Conservation (phyloP, 2,329 filamentous ascomycete genomes). For the Aquanectria penicillioides region DNA sequence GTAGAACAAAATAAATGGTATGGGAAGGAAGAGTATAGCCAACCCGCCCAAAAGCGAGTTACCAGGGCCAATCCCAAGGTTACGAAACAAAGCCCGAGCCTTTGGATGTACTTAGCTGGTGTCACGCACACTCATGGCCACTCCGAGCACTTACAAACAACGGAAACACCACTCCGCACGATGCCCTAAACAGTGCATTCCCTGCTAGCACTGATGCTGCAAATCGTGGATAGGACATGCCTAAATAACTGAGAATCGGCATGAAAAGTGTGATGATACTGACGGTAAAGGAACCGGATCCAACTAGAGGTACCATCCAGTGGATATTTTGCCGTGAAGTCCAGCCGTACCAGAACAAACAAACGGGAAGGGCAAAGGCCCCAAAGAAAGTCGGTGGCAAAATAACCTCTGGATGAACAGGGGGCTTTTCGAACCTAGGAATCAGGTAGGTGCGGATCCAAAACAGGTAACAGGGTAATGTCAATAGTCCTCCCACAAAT, state of each 20-base stretch:
- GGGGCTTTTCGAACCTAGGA: not conserved
- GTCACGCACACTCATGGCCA: not conserved
- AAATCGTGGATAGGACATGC: constrained; percentile 15
- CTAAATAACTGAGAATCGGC: constrained; percentile 22
- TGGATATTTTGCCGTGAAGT: constrained; percentile 8
- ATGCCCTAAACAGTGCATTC: constrained; percentile 14
- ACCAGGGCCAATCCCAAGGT: not conserved
- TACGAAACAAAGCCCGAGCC: constrained; percentile 1
- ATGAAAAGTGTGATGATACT: constrained; percentile 14
- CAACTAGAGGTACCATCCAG: constrained; percentile 15
- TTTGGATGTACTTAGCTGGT: not conserved
- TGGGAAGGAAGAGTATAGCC: constrained; percentile 1
- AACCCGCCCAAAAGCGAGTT: constrained; percentile 15
- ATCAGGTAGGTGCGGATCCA: constrained; percentile 22
- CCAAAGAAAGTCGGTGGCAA: constrained; percentile 65
- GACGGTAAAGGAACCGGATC: not conserved
- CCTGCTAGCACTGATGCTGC: constrained; percentile 14
- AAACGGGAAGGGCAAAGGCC: constrained; percentile 65
- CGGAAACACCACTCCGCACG: constrained; percentile 9
- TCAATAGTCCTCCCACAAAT: constrained; percentile 19
- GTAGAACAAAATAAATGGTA: constrained; percentile 10
- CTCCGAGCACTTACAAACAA: not conserved
- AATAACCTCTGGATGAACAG: constrained; percentile 4
- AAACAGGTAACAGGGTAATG: constrained; percentile 7
- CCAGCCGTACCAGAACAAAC: constrained; percentile 29